phyloP scores from a whole-genome alignment of 306 rosid species.

The Sindora glabra region DNA sequence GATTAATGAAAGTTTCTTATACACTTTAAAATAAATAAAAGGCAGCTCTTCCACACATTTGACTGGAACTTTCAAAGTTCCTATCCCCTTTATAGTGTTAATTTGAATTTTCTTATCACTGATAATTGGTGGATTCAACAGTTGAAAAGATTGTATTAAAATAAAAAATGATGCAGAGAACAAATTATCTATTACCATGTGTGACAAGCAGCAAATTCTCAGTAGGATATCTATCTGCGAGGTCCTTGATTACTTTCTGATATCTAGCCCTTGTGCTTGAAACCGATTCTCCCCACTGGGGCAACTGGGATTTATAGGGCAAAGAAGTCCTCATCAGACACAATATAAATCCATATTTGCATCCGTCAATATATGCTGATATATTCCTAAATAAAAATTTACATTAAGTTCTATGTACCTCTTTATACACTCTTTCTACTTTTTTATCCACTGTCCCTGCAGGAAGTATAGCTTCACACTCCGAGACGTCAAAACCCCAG shows the following conservation, averaged over 20 bases:
- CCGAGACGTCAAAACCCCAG: slow-evolving; percentile 65
- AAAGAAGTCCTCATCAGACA: slow-evolving; percentile 1
- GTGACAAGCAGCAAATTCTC: slow-evolving; percentile 87
- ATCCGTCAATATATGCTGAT: not conserved
- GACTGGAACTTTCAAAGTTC: no score
- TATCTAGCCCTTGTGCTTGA: slow-evolving; percentile 47
- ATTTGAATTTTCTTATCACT: no score
- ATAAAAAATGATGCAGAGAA: not conserved
- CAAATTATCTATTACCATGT: slow-evolving; percentile 45
- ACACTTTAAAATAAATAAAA: no score
- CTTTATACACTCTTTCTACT: slow-evolving; percentile 49
- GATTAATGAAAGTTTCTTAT: no score
- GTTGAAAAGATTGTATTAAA: not conserved
- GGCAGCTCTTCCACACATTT: no score
- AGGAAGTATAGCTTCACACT: slow-evolving; percentile 69
- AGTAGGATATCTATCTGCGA: slow-evolving; percentile 60
- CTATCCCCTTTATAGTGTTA: no score
- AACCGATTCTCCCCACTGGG: slow-evolving; percentile 55
- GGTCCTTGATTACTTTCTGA: slow-evolving; percentile 42
- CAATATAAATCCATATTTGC: not conserved
- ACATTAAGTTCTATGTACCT: slow-evolving; percentile 33
- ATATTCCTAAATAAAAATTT: not conserved
- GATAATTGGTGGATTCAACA: no score
- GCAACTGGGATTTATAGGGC: slow-evolving; percentile 55
- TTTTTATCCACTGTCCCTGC: slow-evolving; percentile 57